Conservation (phyloP, 192 early-diverging fungal genomes). For the Jimgerdemannia flammicorona region DNA sequence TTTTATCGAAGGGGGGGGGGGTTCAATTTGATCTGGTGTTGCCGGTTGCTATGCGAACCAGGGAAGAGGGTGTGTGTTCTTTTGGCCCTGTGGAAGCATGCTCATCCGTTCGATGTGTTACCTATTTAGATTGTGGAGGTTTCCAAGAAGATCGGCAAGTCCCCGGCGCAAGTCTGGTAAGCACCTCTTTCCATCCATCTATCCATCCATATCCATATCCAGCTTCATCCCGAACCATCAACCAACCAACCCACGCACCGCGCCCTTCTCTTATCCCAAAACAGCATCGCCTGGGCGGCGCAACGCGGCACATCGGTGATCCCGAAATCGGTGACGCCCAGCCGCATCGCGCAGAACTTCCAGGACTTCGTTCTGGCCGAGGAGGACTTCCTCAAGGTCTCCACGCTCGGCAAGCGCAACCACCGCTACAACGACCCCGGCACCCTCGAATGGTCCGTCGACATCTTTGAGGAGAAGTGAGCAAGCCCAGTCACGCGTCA, state of each 20-base stretch:
- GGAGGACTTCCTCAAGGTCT: slow-evolving; percentile 37
- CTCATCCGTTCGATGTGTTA: not conserved
- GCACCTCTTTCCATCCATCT: too few relatives aligned
- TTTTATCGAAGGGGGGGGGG: too few relatives aligned
- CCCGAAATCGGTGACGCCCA: slow-evolving; percentile 71
- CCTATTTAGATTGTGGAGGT: slow-evolving; percentile 51
- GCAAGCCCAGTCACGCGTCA: not conserved
- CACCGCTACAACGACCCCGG: slow-evolving; percentile 44
- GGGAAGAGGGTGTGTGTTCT: too few relatives aligned
- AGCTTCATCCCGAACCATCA: too few relatives aligned
- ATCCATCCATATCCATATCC: too few relatives aligned
- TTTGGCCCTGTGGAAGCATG: too few relatives aligned
- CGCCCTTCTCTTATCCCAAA: too few relatives aligned
- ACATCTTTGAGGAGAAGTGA: slow-evolving; percentile 19
- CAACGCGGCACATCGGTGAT: slow-evolving; percentile 75
- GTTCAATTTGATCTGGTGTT: too few relatives aligned
- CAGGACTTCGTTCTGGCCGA: slow-evolving; percentile 43
- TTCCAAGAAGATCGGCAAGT: slow-evolving; percentile 60
- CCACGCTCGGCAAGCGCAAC: slow-evolving; percentile 28
- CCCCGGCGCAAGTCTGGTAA: slow-evolving; percentile 65
- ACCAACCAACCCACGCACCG: not conserved
- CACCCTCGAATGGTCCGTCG: slow-evolving; percentile 15
- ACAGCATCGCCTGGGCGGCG: slow-evolving; percentile 60
- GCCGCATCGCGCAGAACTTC: slow-evolving; percentile 59
- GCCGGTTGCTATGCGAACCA: too few relatives aligned